These are phyloP conservation scores for Thermothielavioides terrestris DNA, from an alignment of 495 filamentous ascomycete species.

Conservation along the genomic window DNA sequence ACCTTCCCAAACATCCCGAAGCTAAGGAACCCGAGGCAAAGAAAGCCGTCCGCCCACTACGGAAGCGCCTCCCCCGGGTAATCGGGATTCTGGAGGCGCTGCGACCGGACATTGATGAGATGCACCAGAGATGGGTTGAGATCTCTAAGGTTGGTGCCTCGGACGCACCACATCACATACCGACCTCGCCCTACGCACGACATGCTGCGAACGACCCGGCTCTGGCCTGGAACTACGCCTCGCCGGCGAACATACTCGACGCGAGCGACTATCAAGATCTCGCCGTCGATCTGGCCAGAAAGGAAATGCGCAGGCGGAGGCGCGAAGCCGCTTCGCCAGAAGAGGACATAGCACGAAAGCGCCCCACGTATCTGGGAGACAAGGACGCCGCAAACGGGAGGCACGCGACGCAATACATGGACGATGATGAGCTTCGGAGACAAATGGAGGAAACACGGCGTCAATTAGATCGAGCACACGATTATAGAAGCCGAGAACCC, in stretches of 20 bases:
- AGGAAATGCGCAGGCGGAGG: slow-evolving; percentile 62
- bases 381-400: slow-evolving; percentile 7
- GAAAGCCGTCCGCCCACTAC: slow-evolving; percentile 14
- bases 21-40: slow-evolving; percentile 44
- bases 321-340: slow-evolving; percentile 45
- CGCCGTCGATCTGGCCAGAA: slow-evolving; percentile 67
- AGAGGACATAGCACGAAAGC: slow-evolving; percentile 47
- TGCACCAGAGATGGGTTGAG: slow-evolving; percentile 29
- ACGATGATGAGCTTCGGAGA: slow-evolving; percentile 39
- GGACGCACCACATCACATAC: neutral
- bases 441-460: slow-evolving; percentile 43
- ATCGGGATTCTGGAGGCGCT: slow-evolving; percentile 51
- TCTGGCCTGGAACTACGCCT: slow-evolving; percentile 32
- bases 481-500: neutral
- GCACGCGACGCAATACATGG: slow-evolving; percentile 11
- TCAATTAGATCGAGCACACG: slow-evolving; percentile 29
- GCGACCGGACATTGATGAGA: slow-evolving; percentile 31
- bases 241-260: slow-evolving; percentile 45
- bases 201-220: slow-evolving; percentile 42
- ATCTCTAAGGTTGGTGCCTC: slow-evolving; percentile 16
- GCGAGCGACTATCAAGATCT: slow-evolving; percentile 64
- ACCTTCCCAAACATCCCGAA: slow-evolving; percentile 55
- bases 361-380: slow-evolving; percentile 57
- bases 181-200: slow-evolving; percentile 20
- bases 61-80: slow-evolving; percentile 21